phyloP scores from a whole-genome alignment of 2,329 filamentous ascomycete species.

The Tolypocladium ovalisporum region DNA sequence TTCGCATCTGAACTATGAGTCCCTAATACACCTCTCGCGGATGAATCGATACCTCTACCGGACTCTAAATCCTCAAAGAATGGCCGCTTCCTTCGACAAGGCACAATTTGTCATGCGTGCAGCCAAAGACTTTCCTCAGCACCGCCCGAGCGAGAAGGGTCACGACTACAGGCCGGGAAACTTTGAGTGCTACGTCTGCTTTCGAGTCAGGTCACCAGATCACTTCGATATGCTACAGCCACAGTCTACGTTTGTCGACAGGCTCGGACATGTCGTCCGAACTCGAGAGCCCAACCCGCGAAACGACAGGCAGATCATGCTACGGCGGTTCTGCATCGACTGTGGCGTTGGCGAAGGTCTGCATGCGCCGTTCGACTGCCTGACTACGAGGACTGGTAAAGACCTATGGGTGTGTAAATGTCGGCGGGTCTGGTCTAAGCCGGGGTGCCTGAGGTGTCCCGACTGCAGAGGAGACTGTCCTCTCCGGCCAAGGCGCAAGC shows the following conservation, averaged over 20 bases:
- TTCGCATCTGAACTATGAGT: conserved; percentile 26
- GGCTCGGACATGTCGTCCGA: conserved; percentile 16
- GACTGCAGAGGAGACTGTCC: conserved; percentile 24
- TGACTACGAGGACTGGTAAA: conserved; percentile 24
- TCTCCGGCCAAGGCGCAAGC: conserved; percentile 21
- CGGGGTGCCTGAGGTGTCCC: conserved; percentile 21
- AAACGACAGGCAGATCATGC: conserved; percentile 16
- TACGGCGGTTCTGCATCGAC: conserved; percentile 30
- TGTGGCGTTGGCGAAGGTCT: conserved; percentile 27
- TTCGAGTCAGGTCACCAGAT: conserved; percentile 25
- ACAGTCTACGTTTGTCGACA: conserved; percentile 20
- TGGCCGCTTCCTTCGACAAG: conserved; percentile 24
- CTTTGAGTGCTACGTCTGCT: conserved; percentile 31
- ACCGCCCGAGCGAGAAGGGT: conserved; percentile 25
- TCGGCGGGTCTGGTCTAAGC: conserved; percentile 24
- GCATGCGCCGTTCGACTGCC: conserved; percentile 23
- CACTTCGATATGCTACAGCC: conserved; percentile 27
- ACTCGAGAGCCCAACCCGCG: conserved; percentile 15
- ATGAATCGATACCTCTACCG: conserved; percentile 23
- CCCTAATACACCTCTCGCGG: conserved; percentile 27
- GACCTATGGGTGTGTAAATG: conserved; percentile 30
- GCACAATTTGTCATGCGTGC: conserved; percentile 29
- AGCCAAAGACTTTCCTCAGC: conserved; percentile 27
- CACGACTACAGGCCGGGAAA: conserved; percentile 27
- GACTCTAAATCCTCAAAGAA: conserved; percentile 19